Conservation (phyloP, 1,139 yeast genomes). For the Taphrina betulina region DNA sequence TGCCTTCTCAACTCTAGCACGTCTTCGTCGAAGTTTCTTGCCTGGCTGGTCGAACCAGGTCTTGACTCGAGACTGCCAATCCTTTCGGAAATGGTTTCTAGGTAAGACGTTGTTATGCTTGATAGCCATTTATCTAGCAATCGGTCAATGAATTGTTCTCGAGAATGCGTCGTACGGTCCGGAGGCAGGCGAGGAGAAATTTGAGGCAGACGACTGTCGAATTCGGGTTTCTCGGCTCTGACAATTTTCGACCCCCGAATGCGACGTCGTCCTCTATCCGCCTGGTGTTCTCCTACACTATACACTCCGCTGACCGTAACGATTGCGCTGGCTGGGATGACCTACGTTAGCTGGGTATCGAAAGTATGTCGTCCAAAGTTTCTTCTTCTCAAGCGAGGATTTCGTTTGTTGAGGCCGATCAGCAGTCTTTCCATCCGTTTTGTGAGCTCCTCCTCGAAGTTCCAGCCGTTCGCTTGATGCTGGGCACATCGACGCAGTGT, state of each 20-base stretch:
- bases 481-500: no score
- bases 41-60: conserved; percentile 99
- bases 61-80: conserved; percentile 99
- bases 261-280: no score
- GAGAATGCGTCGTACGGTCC: no score
- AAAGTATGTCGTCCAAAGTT: background rate
- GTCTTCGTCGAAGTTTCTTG: conserved; percentile 96
- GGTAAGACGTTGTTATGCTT: conserved; percentile 43
- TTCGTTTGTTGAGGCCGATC: conserved; percentile 6
- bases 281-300: no score
- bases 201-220: no score
- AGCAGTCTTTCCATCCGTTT: conserved; percentile 8
- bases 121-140: conserved; percentile 30
- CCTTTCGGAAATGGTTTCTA: conserved; percentile 95
- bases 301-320: no score
- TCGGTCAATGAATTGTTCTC: no score
- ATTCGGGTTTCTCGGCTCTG: no score
- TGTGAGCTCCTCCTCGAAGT: conserved; percentile 9
- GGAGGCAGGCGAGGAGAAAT: no score
- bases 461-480: no score
- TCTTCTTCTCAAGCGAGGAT: background rate
- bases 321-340: background rate
- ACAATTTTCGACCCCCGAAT: no score
- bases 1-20: conserved; percentile 89
- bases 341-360: conserved; percentile 21